Evolutionary conservation across 1,284 basidiomycete genomes (phyloP).

Genomic region (Butyriboletus appendiculatus): DNA sequence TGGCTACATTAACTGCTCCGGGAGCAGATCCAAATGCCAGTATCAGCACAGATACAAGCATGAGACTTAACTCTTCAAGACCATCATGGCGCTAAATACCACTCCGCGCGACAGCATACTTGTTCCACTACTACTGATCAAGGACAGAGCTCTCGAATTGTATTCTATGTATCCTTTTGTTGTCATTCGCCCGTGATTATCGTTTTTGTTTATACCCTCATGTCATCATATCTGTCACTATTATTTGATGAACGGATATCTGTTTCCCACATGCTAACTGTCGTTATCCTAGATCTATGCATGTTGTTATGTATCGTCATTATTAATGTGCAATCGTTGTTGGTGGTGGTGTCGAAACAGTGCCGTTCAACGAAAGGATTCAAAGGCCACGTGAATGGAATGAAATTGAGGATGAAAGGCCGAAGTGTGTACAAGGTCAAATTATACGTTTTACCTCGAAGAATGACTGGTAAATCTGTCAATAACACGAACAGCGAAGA

Average conservation of each 20-base stretch:
- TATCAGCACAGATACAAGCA: slow-evolving; percentile 28
- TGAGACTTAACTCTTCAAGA: slow-evolving; percentile 20
- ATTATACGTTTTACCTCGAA: slow-evolving; percentile 96
- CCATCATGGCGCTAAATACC: slow-evolving; percentile 31
- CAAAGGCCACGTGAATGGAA: neutral
- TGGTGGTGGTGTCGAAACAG: neutral
- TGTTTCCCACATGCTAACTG: slow-evolving; percentile 26
- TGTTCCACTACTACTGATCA: slow-evolving; percentile 9
- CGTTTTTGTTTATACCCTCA: slow-evolving; percentile 23
- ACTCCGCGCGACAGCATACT: neutral
- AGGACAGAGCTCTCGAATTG: slow-evolving; percentile 20
- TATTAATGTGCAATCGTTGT: slow-evolving; percentile 15
- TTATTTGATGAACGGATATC: slow-evolving; percentile 9
- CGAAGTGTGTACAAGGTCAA: slow-evolving; percentile 38
- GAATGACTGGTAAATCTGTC: slow-evolving; percentile 60
- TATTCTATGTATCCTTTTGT: slow-evolving; percentile 17
- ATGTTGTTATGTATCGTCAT: slow-evolving; percentile 24
- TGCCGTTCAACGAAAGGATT: neutral
- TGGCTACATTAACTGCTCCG: slow-evolving; percentile 21
- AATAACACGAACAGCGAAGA: neutral
- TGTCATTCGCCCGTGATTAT: slow-evolving; percentile 13
- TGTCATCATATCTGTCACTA: slow-evolving; percentile 6
- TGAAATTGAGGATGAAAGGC: neutral
- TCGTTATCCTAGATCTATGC: slow-evolving; percentile 30
- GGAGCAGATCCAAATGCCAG: slow-evolving; percentile 32